Evolutionary conservation across 73 alveolate species (phyloP).

Genomic region (Paramecium octaurelia): DNA sequence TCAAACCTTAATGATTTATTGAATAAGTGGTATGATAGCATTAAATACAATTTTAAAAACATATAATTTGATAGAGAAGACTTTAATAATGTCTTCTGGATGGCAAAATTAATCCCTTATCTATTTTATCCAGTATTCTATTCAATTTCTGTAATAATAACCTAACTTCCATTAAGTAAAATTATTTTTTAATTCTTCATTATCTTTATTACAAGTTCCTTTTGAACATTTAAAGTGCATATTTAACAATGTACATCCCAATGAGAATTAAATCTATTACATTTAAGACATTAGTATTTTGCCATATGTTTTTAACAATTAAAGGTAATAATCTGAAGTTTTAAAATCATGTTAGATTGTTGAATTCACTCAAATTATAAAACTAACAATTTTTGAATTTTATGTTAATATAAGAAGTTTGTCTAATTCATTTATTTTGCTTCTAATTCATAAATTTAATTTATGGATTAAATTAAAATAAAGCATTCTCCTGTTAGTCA

Average conservation of each 20-base stretch:
- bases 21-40: background rate
- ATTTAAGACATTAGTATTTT: conserved; percentile 28
- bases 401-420: background rate
- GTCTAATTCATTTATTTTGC: background rate
- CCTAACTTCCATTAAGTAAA: no score
- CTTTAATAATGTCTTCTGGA: background rate
- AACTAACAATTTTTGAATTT: background rate
- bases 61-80: background rate
- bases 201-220: background rate
- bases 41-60: background rate
- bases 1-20: background rate
- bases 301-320: background rate
- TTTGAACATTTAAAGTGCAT: background rate
- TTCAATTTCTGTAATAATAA: no score
- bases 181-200: no score
- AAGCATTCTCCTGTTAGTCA: background rate
- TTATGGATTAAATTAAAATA: conserved; percentile 24
- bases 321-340: background rate
- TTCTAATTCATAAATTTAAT: conserved; percentile 25
- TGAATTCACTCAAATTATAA: background rate
- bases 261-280: background rate
- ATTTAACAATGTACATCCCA: background rate
- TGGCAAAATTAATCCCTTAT: background rate
- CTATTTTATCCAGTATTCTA: no score
- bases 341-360: background rate